Evolutionary conservation across 2,329 filamentous ascomycete genomes (phyloP).

Genomic region (Pestalotiopsis sp.): DNA sequence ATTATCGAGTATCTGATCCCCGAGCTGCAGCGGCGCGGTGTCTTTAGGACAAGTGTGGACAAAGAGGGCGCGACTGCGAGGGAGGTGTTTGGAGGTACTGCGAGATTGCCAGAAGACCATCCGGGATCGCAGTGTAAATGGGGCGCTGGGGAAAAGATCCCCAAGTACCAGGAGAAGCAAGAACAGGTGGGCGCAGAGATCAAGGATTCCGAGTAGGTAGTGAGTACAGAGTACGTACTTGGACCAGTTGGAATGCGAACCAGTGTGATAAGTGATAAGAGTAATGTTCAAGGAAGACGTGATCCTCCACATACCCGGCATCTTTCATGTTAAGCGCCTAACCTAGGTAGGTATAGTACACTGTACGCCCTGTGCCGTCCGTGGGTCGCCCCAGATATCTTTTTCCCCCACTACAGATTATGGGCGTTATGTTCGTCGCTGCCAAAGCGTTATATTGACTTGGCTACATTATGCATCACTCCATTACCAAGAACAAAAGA

Average conservation of each 20-base stretch:
- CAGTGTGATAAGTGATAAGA: no score
- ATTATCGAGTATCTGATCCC: constrained; percentile 26
- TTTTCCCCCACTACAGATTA: neutral
- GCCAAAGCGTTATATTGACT: neutral
- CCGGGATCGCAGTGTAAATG: constrained; percentile 38
- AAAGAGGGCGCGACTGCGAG: constrained; percentile 22
- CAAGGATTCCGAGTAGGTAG: neutral
- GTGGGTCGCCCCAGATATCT: neutral
- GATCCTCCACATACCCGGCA: no score
- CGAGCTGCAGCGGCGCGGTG: constrained; percentile 40
- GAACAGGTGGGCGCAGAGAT: neutral
- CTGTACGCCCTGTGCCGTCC: no score
- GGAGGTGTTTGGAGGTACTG: constrained; percentile 36
- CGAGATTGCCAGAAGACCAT: constrained; percentile 58
- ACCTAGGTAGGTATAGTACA: no score
- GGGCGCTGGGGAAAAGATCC: constrained; percentile 23
- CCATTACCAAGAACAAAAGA: neutral
- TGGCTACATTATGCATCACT: neutral
- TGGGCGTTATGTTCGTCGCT: neutral
- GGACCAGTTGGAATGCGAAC: no score
- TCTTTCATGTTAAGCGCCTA: no score
- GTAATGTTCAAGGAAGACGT: no score
- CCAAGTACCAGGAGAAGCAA: constrained; percentile 7
- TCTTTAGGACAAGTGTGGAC: constrained; percentile 19
- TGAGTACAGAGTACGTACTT: no score